Conservation (phyloP, 1,284 basidiomycete genomes). For the Tilletia caries region DNA sequence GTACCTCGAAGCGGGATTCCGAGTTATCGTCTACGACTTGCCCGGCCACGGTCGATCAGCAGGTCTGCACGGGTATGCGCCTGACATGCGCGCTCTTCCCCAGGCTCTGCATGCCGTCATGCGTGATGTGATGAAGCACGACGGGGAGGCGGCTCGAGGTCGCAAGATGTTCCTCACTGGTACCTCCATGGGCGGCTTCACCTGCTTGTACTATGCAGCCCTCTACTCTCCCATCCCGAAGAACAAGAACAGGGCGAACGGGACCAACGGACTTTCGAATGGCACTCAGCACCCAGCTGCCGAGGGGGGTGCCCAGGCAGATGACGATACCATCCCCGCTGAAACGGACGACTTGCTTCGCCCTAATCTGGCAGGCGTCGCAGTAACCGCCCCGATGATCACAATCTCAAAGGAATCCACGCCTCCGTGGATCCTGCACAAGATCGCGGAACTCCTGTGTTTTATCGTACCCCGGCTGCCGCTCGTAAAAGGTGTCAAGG, state of each 20-base stretch:
- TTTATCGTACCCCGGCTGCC: conserved; percentile 57
- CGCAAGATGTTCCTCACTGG: conserved; percentile 55
- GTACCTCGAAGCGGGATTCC: conserved; percentile 58
- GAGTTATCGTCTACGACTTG: conserved; percentile 59
- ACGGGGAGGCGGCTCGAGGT: conserved; percentile 13
- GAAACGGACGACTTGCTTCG: conserved; percentile 23
- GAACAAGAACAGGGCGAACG: neutral
- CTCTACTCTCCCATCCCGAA: conserved; percentile 39
- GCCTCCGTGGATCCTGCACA: conserved; percentile 54
- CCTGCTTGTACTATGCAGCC: conserved; percentile 51
- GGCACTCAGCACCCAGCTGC: neutral
- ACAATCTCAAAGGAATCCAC: conserved; percentile 54
- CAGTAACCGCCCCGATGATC: conserved; percentile 57
- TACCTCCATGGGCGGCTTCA: conserved; percentile 55
- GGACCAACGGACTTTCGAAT: neutral
- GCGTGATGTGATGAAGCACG: conserved; percentile 53
- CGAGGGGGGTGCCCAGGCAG: conserved; percentile 16
- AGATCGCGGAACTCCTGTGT: conserved; percentile 52
- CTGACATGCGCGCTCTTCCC: conserved; percentile 55
- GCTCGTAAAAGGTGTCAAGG: conserved; percentile 56
- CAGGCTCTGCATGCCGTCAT: conserved; percentile 58
- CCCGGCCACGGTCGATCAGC: conserved; percentile 56
- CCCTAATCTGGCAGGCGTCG: conserved; percentile 50
- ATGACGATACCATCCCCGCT: conserved; percentile 23
- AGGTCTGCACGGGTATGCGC: conserved; percentile 58